These are phyloP conservation scores for Barnettozyma populi DNA, from an alignment of 805 yeast genomes.

Conservation along the genomic window DNA sequence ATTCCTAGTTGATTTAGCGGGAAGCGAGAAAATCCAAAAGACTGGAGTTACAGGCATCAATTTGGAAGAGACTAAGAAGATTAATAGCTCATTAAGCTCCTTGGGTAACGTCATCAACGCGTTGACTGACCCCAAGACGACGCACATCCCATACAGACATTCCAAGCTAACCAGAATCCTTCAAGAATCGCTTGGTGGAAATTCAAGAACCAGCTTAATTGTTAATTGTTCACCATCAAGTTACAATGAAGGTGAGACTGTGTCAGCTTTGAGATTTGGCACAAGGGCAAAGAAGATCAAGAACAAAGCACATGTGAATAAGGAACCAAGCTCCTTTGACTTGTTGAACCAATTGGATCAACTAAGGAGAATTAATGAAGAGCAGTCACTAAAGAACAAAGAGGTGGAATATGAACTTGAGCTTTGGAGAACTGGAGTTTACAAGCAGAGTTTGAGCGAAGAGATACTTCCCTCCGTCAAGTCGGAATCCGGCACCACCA, in stretches of 20 bases:
- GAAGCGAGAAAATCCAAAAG: slow-evolving; percentile 74
- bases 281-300: slow-evolving; percentile 62
- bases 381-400: slow-evolving; percentile 12
- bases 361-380: slow-evolving; percentile 16
- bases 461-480: background rate
- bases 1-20: slow-evolving; percentile 80
- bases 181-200: slow-evolving; percentile 79
- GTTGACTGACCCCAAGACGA: slow-evolving; percentile 60
- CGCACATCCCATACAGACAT: slow-evolving; percentile 71
- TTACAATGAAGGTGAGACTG: slow-evolving; percentile 54
- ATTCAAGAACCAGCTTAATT: slow-evolving; percentile 68
- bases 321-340: slow-evolving; percentile 22
- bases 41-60: slow-evolving; percentile 74
- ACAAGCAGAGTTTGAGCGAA: slow-evolving; percentile 4
- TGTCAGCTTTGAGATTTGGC: slow-evolving; percentile 72
- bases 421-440: slow-evolving; percentile 20
- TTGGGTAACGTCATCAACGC: slow-evolving; percentile 79
- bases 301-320: slow-evolving; percentile 59
- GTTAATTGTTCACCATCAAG: slow-evolving; percentile 67
- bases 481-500: background rate
- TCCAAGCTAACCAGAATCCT: slow-evolving; percentile 73
- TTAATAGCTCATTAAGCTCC: slow-evolving; percentile 71
- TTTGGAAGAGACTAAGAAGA: slow-evolving; percentile 78
- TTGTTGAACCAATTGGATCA: slow-evolving; percentile 19
- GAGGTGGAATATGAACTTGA: slow-evolving; percentile 21